These are phyloP conservation scores for Cytospora paraplurivora DNA, from an alignment of 2,329 filamentous ascomycete species.

Conservation along the genomic window DNA sequence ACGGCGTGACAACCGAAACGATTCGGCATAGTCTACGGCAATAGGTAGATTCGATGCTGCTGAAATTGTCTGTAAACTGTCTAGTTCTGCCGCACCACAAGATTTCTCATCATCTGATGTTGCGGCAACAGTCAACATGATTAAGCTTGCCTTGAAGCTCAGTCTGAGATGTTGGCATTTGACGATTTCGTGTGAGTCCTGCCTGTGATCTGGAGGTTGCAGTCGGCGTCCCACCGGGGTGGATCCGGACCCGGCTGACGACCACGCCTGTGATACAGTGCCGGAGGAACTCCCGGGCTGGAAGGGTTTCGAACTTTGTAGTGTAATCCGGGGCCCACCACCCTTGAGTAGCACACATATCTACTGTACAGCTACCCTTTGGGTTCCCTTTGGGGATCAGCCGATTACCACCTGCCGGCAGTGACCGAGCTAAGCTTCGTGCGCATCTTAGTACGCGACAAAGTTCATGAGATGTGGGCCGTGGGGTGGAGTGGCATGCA, in stretches of 20 bases:
- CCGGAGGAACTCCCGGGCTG: conserved; percentile 9
- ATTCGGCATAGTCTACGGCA: no score
- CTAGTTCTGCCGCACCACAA: background rate
- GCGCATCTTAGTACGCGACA: no score
- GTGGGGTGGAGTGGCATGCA: background rate
- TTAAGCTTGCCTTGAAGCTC: background rate
- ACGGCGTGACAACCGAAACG: no score
- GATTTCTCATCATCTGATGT: conserved; percentile 4
- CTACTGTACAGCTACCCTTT: background rate
- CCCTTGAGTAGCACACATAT: conserved; percentile 4
- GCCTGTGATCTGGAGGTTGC: conserved; percentile 1
- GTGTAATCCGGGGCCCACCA: conserved; percentile 3
- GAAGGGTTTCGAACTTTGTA: conserved; percentile 22
- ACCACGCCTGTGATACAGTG: conserved; percentile 10
- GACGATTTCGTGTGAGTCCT: conserved; percentile 1
- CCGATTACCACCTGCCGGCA: background rate
- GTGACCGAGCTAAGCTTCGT: background rate
- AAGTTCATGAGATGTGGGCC: no score
- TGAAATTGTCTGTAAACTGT: no score
- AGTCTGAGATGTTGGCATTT: background rate
- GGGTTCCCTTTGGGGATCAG: background rate
- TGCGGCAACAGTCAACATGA: background rate
- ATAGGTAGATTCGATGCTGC: background rate
- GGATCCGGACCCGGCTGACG: conserved; percentile 12
- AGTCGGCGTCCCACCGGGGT: background rate